These are phyloP conservation scores for Schizopora paradoxa DNA, from an alignment of 1,284 basidiomycete genomes.

Conservation along the genomic window DNA sequence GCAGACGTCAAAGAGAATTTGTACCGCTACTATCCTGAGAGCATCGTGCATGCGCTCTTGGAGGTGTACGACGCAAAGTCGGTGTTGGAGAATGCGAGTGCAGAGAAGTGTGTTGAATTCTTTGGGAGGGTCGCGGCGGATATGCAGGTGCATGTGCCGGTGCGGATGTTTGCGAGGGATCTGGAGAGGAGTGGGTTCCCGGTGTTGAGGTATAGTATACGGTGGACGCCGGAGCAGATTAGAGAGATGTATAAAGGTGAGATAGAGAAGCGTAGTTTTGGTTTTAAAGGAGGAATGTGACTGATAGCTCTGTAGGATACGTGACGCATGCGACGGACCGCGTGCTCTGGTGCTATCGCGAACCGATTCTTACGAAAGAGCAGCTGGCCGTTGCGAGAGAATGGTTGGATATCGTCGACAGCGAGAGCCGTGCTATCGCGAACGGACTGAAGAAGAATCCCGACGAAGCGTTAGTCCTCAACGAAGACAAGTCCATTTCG, in stretches of 20 bases:
- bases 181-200: constrained; percentile 51
- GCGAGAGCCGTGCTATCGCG: constrained; percentile 34
- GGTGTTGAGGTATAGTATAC: constrained; percentile 61
- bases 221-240: constrained; percentile 59
- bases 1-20: constrained; percentile 53
- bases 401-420: constrained; percentile 47
- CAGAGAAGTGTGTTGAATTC: constrained; percentile 38
- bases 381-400: constrained; percentile 41
- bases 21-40: constrained; percentile 52
- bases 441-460: constrained; percentile 28
- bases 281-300: constrained; percentile 17
- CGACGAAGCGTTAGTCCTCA: constrained; percentile 43
- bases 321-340: constrained; percentile 68
- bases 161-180: constrained; percentile 57
- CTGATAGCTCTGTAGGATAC: constrained; percentile 37
- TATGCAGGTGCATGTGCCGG: constrained; percentile 67
- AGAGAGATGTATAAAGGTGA: constrained; percentile 42
- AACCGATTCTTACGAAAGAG: constrained; percentile 32
- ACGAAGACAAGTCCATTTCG: constrained; percentile 42
- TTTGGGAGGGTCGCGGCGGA: constrained; percentile 61
- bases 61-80: constrained; percentile 37
- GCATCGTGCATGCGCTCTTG: constrained; percentile 43
- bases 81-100: constrained; percentile 28
- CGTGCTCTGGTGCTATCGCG: constrained; percentile 39
- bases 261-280: constrained; percentile 20